A percentile compares a stretch with the other conserved stretches of the same genome.
These are phyloP conservation scores for Vachellia collinsii DNA, from an alignment of 306 rosid species.

Conservation along the genomic window DNA sequence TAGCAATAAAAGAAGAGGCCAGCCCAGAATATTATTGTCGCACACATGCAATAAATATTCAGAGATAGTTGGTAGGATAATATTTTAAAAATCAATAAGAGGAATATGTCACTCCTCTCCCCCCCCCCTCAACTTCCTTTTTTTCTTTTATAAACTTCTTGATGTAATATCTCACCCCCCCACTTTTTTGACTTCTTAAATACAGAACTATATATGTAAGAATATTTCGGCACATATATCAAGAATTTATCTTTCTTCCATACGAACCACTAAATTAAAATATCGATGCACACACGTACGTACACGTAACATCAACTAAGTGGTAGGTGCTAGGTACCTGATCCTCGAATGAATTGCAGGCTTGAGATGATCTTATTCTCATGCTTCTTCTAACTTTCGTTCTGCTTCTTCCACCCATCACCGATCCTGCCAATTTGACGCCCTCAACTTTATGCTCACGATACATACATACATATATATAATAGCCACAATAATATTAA, in stretches of 20 bases:
- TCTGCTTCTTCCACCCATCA: slow-evolving; percentile 35
- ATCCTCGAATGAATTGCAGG: slow-evolving; percentile 51
- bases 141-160: too few species aligned
- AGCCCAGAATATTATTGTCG: neutral
- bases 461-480: too few species aligned
- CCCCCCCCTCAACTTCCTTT: too few species aligned
- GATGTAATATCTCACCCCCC: too few species aligned
- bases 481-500: neutral
- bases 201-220: too few species aligned
- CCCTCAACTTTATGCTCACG: neutral
- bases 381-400: slow-evolving; percentile 48
- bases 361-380: slow-evolving; percentile 48
- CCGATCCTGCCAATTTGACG: slow-evolving; percentile 5
- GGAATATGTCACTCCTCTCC: neutral
- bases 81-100: neutral
- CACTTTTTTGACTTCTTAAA: too few species aligned
- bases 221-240: too few species aligned
- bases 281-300: neutral
- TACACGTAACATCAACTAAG: neutral
- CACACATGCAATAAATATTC: neutral
- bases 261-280: neutral
- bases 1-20: neutral
- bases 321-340: slow-evolving; percentile 46
- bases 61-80: neutral
- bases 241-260: too few species aligned